Evolutionary conservation across 768 basidiomycete species (phyloP), one percentile per base, ranked within the genome.

Genomic region (Boletus coccyginus): DNA sequence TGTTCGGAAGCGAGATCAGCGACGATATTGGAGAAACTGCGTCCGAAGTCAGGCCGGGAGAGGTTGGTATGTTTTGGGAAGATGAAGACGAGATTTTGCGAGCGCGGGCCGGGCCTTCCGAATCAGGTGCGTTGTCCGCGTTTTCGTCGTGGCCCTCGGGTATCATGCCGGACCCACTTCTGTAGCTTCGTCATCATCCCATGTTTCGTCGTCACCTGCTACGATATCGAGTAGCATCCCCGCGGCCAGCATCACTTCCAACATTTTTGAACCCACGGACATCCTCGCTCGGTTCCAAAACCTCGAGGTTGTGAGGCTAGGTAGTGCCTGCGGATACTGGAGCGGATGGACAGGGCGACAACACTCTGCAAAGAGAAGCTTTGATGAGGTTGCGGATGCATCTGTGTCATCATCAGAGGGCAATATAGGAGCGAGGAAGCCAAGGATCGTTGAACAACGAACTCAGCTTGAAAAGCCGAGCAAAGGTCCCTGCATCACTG

Each of bases 281-380:
- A 54, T 76, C 16, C 62, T 74, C 4, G 54, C 68, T 7, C 56
- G 58, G 3, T 68, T 77, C 56, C 61, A 61, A 24, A 65, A 65
- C 8, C 58, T 78, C 29, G 73, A 80, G 21, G 72, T 74, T 9
- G 59, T 64, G 31, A 66, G 79, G 50, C 68, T 79, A 63, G 78
- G 78, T 2, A 71, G 76, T 39, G 69, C 71, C 6, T 76, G 75
- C 14, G 73, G 70, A 1, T 79, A 77, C 51, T 78, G 79, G 77
- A 49, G 68, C 13, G 52, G 55, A 42, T 62, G 68, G 65, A 61
- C 56, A 43, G 50, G 53, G 12, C 50, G 55, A 42, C 52, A 54
- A 40, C 31, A 11, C 27, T 52, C 59, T 17, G 44, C 14, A n/a
- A 47, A 39, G 27, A 21, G 9, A 10, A 21, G 7, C 12, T 11